Conservation (phyloP, 306 rosid species). For the Luffa acutangula region DNA sequence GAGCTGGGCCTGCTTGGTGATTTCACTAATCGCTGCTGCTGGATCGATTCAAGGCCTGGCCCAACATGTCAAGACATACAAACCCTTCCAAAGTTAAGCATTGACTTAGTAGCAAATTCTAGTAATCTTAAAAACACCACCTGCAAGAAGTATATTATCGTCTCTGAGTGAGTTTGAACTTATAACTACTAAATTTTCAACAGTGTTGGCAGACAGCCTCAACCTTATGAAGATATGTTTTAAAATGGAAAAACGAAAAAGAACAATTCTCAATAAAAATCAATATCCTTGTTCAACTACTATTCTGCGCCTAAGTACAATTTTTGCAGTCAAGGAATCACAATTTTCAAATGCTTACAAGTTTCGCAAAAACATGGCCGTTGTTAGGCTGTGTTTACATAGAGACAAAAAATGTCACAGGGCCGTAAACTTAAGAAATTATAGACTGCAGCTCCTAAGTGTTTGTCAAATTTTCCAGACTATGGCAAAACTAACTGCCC, state of each 20-base stretch:
- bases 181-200: neutral
- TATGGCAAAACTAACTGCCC: constrained; percentile 4
- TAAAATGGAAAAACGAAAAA: constrained; percentile 2
- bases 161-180: neutral
- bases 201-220: neutral
- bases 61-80: constrained; percentile 58
- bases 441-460: neutral
- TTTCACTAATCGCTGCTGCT: constrained; percentile 69
- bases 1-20: constrained; percentile 66
- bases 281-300: neutral
- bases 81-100: constrained; percentile 57
- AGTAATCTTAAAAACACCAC: constrained; percentile 2
- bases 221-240: neutral
- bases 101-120: constrained; percentile 14
- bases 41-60: constrained; percentile 78
- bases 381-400: neutral
- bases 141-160: neutral
- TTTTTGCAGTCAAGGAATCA: neutral
- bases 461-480: neutral
- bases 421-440: neutral
- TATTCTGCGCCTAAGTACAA: neutral
- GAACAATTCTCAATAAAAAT: constrained; percentile 1
- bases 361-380: neutral
- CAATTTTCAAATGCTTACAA: neutral
- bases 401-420: neutral